Evolutionary conservation across 495 filamentous ascomycete genomes (phyloP), one percentile per base, ranked within the genome.

Genomic region (Penicillium psychrofluorescens): DNA sequence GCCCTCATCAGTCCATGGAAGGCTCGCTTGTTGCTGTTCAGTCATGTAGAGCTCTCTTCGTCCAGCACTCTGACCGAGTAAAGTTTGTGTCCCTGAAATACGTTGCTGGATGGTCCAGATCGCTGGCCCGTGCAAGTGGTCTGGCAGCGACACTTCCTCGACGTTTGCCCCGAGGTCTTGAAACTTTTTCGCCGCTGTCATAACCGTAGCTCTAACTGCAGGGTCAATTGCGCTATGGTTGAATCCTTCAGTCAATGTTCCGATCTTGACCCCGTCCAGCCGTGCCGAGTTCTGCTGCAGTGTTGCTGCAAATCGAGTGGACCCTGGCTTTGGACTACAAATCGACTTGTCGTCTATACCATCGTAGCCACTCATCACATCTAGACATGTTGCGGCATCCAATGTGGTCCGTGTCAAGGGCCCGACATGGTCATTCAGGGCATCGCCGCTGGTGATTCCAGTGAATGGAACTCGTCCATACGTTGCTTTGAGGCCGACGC

Each of bases 321-420:
- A 68, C 1, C 61, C 63, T 12, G 71, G 74, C 35, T 63, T 61
- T 8, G 70, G 59, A 40, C 67, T 61, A n/a, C 64, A 53, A n/a
- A 71, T 9, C 32, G 68, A 66, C 7, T 74, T 62, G 48, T 80
- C 77, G 48, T 82, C 78, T 35, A 79, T 75, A 2, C 72, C 73
- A 45, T 82, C 78, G 15, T 67, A 67, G 7, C 77, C 78, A 28
- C 71, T 67, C 40, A 82, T 72, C 0, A 61, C 68, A 44, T 79
- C 67, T 10, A 80, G 62, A 12, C 76, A 66, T 16, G 55, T 40
- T 7, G 78, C 77, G 40, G 61, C 62, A 13, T 82, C 78, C 13
- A 71, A 53, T 0, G 73, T 70, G 6, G 51, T 76, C 30, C 56
- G 64, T 6, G 74, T 56, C 58, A 80, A 70, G 1, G 74, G 74